phyloP scores from a whole-genome alignment of 2,329 filamentous ascomycete species.

The Neofusicoccum sp. region DNA sequence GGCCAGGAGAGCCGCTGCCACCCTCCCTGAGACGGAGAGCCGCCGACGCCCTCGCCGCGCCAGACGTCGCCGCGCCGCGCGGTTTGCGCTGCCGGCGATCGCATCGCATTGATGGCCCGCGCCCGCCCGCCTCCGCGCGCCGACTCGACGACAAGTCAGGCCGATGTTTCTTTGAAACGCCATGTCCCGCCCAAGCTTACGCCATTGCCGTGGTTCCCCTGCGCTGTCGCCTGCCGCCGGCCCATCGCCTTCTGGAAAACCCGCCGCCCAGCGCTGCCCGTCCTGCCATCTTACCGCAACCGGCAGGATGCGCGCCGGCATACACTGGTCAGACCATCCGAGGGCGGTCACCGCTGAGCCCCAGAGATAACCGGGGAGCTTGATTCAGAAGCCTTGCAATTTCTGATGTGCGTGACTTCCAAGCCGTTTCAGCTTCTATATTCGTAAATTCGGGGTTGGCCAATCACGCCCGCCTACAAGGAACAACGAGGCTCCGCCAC shows the following conservation, averaged over 20 bases:
- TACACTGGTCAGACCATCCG: constrained; percentile 19
- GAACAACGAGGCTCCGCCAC: constrained; percentile 23
- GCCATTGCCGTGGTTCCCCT: constrained; percentile 22
- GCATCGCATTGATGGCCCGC: constrained; percentile 3
- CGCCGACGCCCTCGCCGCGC: not conserved
- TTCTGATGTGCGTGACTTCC: constrained; percentile 24
- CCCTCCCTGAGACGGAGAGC: constrained; percentile 5
- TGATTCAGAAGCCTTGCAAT: constrained; percentile 24
- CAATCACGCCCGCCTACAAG: constrained; percentile 15
- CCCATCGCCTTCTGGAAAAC: constrained; percentile 10
- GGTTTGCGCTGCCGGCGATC: not conserved
- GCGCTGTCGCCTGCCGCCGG: constrained; percentile 7
- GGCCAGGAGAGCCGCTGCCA: not conserved
- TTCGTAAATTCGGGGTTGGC: constrained; percentile 16
- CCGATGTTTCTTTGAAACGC: constrained; percentile 19
- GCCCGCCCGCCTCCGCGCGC: constrained; percentile 17
- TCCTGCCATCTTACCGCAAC: constrained; percentile 12
- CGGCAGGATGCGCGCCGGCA: constrained; percentile 19
- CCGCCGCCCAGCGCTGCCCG: not conserved
- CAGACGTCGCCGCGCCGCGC: not conserved
- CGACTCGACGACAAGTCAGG: constrained; percentile 9
- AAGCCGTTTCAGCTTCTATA: constrained; percentile 24
- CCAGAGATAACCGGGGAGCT: constrained; percentile 23
- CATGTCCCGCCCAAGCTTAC: constrained; percentile 22
- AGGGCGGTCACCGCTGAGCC: constrained; percentile 22